A percentile compares a stretch with the other conserved stretches of the same genome.
Evolutionary conservation across 768 basidiomycete genomes (phyloP).

Genomic region (Lactarius indigo): DNA sequence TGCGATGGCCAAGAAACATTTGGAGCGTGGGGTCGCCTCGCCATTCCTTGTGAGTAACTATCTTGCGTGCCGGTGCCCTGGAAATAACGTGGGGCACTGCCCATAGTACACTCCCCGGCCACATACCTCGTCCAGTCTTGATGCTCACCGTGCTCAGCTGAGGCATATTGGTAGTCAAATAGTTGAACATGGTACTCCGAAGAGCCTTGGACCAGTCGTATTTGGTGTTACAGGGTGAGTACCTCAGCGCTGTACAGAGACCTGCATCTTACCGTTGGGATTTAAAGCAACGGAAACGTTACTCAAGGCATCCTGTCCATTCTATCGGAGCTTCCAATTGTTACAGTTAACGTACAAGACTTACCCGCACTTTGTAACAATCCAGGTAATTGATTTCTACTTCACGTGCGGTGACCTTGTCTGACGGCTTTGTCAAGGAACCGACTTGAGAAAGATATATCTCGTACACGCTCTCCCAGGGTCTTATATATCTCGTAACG

Average conservation of each 20-base stretch:
- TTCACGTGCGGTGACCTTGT: neutral
- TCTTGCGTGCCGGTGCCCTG: neutral
- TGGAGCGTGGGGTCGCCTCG: slow-evolving; percentile 74
- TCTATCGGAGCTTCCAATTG: slow-evolving; percentile 64
- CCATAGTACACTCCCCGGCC: slow-evolving; percentile 76
- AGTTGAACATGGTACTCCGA: slow-evolving; percentile 52
- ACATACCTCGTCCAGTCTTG: slow-evolving; percentile 62
- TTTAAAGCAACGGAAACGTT: slow-evolving; percentile 71
- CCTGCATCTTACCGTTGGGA: slow-evolving; percentile 3
- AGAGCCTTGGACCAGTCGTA: slow-evolving; percentile 69
- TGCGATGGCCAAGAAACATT: slow-evolving; percentile 72
- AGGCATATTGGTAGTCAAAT: slow-evolving; percentile 57
- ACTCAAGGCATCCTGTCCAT: slow-evolving; percentile 73
- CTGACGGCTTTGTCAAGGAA: slow-evolving; percentile 37
- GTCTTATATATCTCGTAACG: slow-evolving; percentile 64
- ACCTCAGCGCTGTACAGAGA: neutral
- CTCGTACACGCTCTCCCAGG: slow-evolving; percentile 65
- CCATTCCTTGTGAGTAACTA: slow-evolving; percentile 70
- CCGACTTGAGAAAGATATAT: slow-evolving; percentile 66
- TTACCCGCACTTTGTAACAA: slow-evolving; percentile 53
- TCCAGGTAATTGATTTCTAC: slow-evolving; percentile 39
- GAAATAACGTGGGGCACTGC: neutral
- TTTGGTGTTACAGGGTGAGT: slow-evolving; percentile 79
- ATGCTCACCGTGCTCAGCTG: slow-evolving; percentile 51
- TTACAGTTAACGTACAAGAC: slow-evolving; percentile 52